Evolutionary conservation across 1,284 basidiomycete species (phyloP), one percentile per base, ranked within the genome.

Genomic region (Phlebopus sp.): DNA sequence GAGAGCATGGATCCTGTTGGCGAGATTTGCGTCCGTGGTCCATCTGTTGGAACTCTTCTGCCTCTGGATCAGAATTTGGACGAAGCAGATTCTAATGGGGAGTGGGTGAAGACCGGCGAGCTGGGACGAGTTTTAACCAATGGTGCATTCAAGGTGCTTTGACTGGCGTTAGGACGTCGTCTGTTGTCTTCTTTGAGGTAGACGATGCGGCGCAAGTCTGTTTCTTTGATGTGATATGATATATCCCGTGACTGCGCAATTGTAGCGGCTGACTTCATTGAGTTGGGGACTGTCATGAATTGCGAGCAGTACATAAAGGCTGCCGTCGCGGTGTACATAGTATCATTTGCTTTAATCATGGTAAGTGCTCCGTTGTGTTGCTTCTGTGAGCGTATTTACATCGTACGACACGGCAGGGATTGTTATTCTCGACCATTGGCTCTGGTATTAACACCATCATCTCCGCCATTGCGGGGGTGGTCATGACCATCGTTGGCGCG

Each of bases 1-100:
- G 86, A 88, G 61, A 67, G 85, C 3, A 73, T 58, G 6, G 79
- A 85, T 57, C 82, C 83, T 7, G 59, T 55, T 23, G 84, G 83
- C 14, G 59, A 65, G 21, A 56, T 80, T 23, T 46, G 73, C 23
- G 70, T 77, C 11, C 67, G 77, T 5, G 80, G 80, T 13, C 78
- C 78, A 3, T 63, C 77, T 1, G 78, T 89, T 23, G 86, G 84
- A 4, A 73, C 67, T 49, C 58, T 74, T 25, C 59, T 81, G 23
- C 68, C 68, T 30, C 62, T 64, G 25, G 69, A 73, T 34, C 69
- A 72, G 47, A 50, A 54, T 4, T 29, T 9, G 27, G 10, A 29
- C 27, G 55, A 53, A 11, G 58, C 60, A 10, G 67, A 64, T 31
- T 58, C 52, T 11, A 51, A 56, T 10, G 70, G 72, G 34, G 72